phyloP scores from a whole-genome alignment of 139 green algal species.

The Haematococcus sp. region DNA sequence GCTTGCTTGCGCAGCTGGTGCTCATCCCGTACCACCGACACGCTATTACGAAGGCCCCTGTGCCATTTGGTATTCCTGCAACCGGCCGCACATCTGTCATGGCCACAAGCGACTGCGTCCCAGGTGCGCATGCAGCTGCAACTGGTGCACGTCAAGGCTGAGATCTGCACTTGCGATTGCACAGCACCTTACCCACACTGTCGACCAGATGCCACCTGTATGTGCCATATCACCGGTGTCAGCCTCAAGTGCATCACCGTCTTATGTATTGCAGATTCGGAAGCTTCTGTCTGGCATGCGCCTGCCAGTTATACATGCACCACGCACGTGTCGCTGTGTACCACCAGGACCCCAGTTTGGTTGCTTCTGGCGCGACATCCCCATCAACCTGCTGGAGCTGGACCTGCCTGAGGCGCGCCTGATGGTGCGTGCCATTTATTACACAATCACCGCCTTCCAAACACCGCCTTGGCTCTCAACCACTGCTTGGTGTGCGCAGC shows the following conservation, averaged over 20 bases:
- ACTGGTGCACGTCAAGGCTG: too few relatives aligned
- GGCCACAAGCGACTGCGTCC: slow-evolving; percentile 10
- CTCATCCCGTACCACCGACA: slow-evolving; percentile 10
- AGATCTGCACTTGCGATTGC: too few relatives aligned
- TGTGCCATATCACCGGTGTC: too few relatives aligned
- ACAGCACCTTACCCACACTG: too few relatives aligned
- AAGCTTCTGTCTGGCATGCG: too few relatives aligned
- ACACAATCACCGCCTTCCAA: background rate
- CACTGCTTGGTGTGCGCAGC: too few relatives aligned
- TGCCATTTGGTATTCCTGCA: slow-evolving; percentile 1
- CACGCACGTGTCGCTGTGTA: background rate
- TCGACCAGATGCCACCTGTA: too few relatives aligned
- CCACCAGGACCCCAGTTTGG: slow-evolving; percentile 1
- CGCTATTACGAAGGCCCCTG: background rate
- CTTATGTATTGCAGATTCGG: too few relatives aligned
- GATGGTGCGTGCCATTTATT: background rate
- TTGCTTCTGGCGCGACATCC: slow-evolving; percentile 11
- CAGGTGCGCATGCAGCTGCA: background rate
- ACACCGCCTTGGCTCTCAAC: too few relatives aligned
- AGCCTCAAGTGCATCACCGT: too few relatives aligned
- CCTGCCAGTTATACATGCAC: too few relatives aligned
- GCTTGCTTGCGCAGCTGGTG: background rate
- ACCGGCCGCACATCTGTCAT: slow-evolving; percentile 10
- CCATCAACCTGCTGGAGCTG: slow-evolving; percentile 7
- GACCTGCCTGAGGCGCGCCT: background rate